Evolutionary conservation across 2,329 filamentous ascomycete genomes (phyloP).

Genomic region (Cytospora leucostoma): DNA sequence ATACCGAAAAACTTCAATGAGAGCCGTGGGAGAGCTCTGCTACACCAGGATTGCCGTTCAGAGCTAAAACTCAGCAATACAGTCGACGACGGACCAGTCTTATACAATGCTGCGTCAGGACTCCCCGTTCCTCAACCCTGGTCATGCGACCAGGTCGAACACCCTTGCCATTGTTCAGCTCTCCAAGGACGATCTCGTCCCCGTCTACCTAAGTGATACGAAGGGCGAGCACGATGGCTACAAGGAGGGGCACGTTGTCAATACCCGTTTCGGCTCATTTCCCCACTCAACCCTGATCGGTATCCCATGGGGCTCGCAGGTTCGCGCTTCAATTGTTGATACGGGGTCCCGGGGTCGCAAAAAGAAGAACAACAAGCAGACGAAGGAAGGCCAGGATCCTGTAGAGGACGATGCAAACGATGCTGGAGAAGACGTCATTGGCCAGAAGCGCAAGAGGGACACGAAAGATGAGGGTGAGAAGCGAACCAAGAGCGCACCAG

Average conservation of each 20-base stretch:
- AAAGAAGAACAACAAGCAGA: conserved; percentile 45
- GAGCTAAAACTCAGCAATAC: neutral
- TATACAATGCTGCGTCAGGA: conserved; percentile 39
- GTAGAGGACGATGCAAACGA: neutral
- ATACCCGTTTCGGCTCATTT: conserved; percentile 92
- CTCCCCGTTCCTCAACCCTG: conserved; percentile 81
- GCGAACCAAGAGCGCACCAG: conserved; percentile 23
- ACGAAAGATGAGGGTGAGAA: conserved; percentile 39
- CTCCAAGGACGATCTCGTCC: conserved; percentile 81
- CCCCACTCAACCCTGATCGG: conserved; percentile 76
- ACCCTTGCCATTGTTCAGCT: conserved; percentile 83
- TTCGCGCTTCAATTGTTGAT: conserved; percentile 85
- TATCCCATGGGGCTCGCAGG: conserved; percentile 87
- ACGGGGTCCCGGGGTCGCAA: conserved; percentile 85
- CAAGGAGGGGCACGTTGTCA: conserved; percentile 75
- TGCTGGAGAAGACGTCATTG: conserved; percentile 37
- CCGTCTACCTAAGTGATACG: conserved; percentile 67
- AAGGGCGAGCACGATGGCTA: conserved; percentile 70
- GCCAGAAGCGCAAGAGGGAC: conserved; percentile 32
- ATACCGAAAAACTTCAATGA: conserved; percentile 19
- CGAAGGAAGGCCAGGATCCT: conserved; percentile 46
- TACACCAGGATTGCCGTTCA: neutral
- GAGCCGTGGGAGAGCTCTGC: neutral
- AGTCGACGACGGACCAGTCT: conserved; percentile 25
- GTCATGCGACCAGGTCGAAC: conserved; percentile 60